Base-by-base conservation (phyloP, 768 basidiomycete genomes). In the Rhodotorula taiwanensis region DNA sequence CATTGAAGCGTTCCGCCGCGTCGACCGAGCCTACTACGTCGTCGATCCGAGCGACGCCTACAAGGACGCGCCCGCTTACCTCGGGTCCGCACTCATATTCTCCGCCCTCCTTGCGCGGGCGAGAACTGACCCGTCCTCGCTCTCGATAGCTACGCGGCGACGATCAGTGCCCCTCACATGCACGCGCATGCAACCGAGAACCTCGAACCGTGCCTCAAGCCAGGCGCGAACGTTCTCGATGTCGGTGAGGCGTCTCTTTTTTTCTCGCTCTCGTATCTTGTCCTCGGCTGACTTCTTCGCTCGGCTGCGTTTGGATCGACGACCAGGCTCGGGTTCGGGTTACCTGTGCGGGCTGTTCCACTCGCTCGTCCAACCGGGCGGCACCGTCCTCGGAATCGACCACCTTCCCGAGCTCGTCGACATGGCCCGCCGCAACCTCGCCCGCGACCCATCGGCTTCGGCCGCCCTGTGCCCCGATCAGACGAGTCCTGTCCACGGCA, bases 121-220 rank as follows among this genome's bases (percentile, higher is more conserved):
- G n/a, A n/a, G n/a, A n/a, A n/a, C n/a, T n/a, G n/a, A n/a, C n/a
- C n/a, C n/a, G n/a, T n/a, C n/a, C n/a, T n/a, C n/a, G n/a, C n/a
- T n/a, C 31, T 21, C 27, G 2, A 16, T 55, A 87, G 88, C 4
- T 81, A 86, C 72, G 85, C 84, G 18, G 93, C 92, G 20, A 99
- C 94, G 0, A 97, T 99, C 66, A 89, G 87, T 43, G 94, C 94
- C 0, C 94, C 94, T 2, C 94, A 99, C 74, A 98, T 98, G 93
- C 87, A 86, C 55, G 73, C 72, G 42, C 41, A 45, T 64, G 92
- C 94, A 0, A 74, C 82, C 5, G 86, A 93, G 72, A 81, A 87
- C 61, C 81, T 95, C 16, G 79, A 88, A 5, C 82, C 85, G 0
- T 84, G 83, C 72, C 80, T 97, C 25, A 77, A 79, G 25, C 84